phyloP scores from a whole-genome alignment of 768 basidiomycete genomes.

The Aureoboletus auriporus region DNA sequence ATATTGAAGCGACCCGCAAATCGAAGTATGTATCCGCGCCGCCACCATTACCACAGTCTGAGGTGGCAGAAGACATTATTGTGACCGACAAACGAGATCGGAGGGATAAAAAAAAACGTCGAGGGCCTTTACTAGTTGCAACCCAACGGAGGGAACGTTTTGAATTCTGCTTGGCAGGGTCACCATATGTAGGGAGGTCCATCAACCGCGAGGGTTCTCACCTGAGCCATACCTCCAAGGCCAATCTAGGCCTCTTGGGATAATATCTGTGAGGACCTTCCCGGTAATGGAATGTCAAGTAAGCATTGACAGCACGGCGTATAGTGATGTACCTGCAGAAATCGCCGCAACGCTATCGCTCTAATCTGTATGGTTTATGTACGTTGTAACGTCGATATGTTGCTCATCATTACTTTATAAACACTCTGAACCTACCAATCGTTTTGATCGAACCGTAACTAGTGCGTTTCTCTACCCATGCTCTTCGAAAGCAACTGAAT shows the following conservation, averaged over 20 bases:
- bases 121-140: background rate
- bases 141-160: background rate
- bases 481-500: conserved; percentile 24
- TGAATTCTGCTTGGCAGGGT: conserved; percentile 1
- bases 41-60: conserved; percentile 48
- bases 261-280: conserved; percentile 13
- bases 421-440: background rate
- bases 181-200: conserved; percentile 11
- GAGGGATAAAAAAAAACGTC: background rate
- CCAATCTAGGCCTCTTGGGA: too few relatives aligned
- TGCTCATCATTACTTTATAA: background rate
- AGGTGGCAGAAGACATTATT: conserved; percentile 19
- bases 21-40: conserved; percentile 45
- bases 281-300: conserved; percentile 9
- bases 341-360: background rate
- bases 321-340: background rate
- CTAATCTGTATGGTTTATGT: background rate
- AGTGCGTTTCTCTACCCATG: conserved; percentile 19
- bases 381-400: background rate
- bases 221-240: background rate
- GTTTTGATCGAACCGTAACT: background rate
- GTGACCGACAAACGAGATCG: background rate
- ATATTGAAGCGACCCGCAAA: conserved; percentile 69
- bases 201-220: conserved; percentile 26
- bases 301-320: too few relatives aligned